Conservation (phyloP, 78 protist genomes). For the Dictyostelium brefeldianum region DNA sequence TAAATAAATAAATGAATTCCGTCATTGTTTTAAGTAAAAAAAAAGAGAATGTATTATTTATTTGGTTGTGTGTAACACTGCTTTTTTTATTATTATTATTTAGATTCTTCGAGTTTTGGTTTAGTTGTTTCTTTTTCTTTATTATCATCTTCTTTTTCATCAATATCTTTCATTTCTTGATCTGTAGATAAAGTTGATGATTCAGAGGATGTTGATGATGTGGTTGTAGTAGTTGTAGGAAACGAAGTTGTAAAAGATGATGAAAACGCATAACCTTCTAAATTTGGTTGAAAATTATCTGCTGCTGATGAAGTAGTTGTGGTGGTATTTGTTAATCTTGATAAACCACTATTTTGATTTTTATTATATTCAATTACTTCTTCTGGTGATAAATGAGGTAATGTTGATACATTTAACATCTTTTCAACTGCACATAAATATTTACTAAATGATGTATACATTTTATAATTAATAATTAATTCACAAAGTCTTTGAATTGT, state of each 20-base stretch:
- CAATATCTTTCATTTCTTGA: conserved; percentile 52
- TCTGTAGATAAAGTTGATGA: neutral
- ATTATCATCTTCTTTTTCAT: neutral
- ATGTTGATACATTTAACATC: conserved; percentile 73
- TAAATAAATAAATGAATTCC: no score
- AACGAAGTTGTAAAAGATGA: conserved; percentile 7
- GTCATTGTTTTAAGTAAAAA: no score
- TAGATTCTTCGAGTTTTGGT: neutral
- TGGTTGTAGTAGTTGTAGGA: neutral
- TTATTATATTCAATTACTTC: conserved; percentile 77
- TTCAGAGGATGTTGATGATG: neutral
- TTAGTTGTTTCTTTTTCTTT: neutral
- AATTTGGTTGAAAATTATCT: neutral
- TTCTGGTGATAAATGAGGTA: conserved; percentile 64
- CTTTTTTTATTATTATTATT: neutral
- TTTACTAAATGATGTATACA: conserved; percentile 72
- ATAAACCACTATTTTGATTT: neutral
- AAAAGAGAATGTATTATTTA: no score
- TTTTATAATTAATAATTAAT: conserved; percentile 64
- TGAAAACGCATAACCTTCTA: neutral
- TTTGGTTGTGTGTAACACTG: no score
- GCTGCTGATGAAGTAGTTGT: neutral
- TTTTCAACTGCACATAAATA: conserved; percentile 78
- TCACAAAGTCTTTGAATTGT: conserved; percentile 78
- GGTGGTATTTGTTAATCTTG: neutral